Conservation (phyloP, 2,329 filamentous ascomycete genomes). For the Fusarium sp. region DNA sequence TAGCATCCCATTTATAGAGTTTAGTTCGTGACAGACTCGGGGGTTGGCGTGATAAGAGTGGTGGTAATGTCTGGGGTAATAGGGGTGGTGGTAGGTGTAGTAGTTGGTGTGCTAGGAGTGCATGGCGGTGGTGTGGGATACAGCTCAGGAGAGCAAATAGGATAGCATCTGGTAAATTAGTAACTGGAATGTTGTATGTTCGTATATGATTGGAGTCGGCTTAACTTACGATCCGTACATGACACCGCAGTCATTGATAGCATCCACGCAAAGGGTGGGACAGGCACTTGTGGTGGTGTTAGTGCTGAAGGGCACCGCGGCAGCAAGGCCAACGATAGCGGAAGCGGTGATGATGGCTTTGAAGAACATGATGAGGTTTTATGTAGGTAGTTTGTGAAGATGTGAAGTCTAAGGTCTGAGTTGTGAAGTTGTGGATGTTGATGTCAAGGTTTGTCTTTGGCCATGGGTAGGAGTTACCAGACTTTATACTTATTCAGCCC, state of each 20-base stretch:
- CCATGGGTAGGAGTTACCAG: not conserved
- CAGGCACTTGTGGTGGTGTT: not conserved
- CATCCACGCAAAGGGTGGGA: constrained; percentile 41
- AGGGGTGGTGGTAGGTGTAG: not conserved
- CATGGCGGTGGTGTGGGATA: constrained; percentile 36
- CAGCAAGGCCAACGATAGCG: constrained; percentile 14
- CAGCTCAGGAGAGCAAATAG: constrained; percentile 39
- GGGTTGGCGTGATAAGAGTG: not conserved
- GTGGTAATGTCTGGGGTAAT: not conserved
- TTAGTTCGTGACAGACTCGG: not conserved
- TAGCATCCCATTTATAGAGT: not conserved
- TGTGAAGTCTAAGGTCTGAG: not conserved
- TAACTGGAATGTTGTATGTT: not conserved
- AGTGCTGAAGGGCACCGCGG: constrained; percentile 1
- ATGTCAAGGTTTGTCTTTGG: not conserved
- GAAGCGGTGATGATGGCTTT: constrained; percentile 6
- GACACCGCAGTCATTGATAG: constrained; percentile 40
- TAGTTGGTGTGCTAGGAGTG: constrained; percentile 15
- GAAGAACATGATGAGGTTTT: constrained; percentile 15
- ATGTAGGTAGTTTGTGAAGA: not conserved
- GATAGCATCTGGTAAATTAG: constrained; percentile 43
- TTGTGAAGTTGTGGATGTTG: not conserved
- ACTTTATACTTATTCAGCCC: constrained; percentile 1
- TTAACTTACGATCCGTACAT: constrained; percentile 42
- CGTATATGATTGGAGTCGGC: not conserved